Conservation (phyloP, 2,329 filamentous ascomycete genomes). For the Fusarium sambucinum region DNA sequence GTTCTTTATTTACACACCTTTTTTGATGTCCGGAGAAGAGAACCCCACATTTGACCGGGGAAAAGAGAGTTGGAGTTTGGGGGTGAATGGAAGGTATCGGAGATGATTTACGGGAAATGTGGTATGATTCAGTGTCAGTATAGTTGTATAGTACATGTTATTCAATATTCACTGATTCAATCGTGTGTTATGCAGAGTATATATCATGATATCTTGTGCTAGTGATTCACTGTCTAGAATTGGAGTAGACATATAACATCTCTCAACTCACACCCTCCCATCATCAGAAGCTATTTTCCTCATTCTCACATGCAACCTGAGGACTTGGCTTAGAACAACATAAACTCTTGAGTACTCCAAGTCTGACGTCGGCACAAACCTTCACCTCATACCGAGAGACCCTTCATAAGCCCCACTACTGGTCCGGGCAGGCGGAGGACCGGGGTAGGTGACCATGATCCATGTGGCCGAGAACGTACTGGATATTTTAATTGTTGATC, state of each 20-base stretch:
- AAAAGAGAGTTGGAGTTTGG: constrained; percentile 30
- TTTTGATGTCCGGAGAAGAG: constrained; percentile 27
- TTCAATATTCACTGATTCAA: rapidly evolving
- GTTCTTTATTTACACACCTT: constrained; percentile 34
- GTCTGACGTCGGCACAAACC: constrained; percentile 34
- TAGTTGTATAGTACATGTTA: not conserved
- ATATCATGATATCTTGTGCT: not conserved
- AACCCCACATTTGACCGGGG: constrained; percentile 38
- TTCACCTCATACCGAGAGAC: not conserved
- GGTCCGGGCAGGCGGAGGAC: constrained; percentile 48
- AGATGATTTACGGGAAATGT: not conserved
- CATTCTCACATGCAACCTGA: constrained; percentile 26
- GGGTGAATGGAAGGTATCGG: constrained; percentile 36
- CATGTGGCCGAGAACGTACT: constrained; percentile 42
- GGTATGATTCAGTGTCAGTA: not conserved
- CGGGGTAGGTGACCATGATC: constrained; percentile 39
- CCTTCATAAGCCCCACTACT: constrained; percentile 33
- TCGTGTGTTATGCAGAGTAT: not conserved
- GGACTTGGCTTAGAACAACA: not conserved
- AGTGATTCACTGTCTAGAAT: not conserved
- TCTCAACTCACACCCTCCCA: constrained; percentile 22
- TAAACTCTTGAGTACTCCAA: not conserved
- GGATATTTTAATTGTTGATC: constrained; percentile 11
- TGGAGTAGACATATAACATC: not conserved
- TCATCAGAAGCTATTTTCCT: constrained; percentile 1